Conservation (phyloP, 2,329 filamentous ascomycete genomes). For the Gyromitra esculenta region DNA sequence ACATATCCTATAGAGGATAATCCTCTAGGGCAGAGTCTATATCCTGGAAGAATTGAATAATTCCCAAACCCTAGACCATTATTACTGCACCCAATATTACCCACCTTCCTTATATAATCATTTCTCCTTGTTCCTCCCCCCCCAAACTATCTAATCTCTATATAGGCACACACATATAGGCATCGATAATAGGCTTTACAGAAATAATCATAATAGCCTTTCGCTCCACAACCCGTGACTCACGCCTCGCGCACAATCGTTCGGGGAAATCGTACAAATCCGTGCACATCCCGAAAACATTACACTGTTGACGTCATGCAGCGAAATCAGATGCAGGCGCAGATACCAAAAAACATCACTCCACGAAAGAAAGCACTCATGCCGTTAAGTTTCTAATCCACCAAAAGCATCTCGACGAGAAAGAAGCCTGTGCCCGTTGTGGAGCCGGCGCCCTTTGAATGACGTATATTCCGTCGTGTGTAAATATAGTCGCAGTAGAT, state of each 20-base stretch:
- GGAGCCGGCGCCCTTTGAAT: neutral
- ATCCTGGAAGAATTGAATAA: neutral
- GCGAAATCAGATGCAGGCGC: neutral
- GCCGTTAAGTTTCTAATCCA: slow-evolving; percentile 1
- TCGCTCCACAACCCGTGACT: slow-evolving; percentile 13
- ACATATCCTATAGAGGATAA: neutral
- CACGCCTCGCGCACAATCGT: neutral
- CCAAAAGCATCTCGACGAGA: neutral
- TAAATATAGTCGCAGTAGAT: neutral
- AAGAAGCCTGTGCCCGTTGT: neutral
- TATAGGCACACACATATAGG: neutral
- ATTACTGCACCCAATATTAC: no score
- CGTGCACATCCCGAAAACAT: neutral
- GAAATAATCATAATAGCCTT: neutral
- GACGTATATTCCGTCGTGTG: slow-evolving; percentile 1
- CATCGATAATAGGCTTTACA: neutral
- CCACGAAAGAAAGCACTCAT: slow-evolving; percentile 14
- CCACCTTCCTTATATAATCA: neutral
- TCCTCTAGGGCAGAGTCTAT: neutral
- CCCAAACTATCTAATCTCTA: neutral
- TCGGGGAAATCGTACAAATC: slow-evolving; percentile 5
- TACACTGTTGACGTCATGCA: slow-evolving; percentile 24
- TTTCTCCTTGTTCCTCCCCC: neutral
- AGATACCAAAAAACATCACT: neutral
- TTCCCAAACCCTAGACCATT: neutral